These are phyloP conservation scores for Phytophthora boehmeriae DNA, from an alignment of 352 stramenopile species.

Conservation along the genomic window DNA sequence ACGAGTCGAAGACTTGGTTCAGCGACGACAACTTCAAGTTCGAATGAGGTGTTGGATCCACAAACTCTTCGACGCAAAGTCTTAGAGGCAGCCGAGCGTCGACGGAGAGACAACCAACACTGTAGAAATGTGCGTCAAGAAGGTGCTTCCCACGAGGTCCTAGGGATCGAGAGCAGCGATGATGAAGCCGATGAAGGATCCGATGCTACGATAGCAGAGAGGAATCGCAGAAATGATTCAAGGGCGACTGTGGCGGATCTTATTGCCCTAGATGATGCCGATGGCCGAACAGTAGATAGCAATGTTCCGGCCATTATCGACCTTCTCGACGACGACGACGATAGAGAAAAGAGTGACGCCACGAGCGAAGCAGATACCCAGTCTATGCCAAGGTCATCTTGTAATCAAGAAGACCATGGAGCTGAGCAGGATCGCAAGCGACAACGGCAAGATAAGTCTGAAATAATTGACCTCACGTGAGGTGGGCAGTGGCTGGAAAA, in stretches of 20 bases:
- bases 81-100: constrained; percentile 59
- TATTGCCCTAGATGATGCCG: constrained; percentile 21
- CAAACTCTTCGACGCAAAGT: constrained; percentile 43
- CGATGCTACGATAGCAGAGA: not conserved
- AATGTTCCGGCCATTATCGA: constrained; percentile 11
- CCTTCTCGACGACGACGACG: constrained; percentile 15
- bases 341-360: constrained; percentile 6
- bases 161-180: constrained; percentile 53
- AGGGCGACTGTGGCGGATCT: constrained; percentile 4
- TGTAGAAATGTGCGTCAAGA: constrained; percentile 34
- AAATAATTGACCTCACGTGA: constrained; percentile 42
- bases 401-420: not conserved
- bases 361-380: not conserved
- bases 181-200: constrained; percentile 30
- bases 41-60: constrained; percentile 18
- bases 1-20: constrained; percentile 43
- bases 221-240: not conserved
- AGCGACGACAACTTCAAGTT: not conserved
- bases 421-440: constrained; percentile 15
- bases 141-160: constrained; percentile 39
- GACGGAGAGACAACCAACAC: constrained; percentile 44
- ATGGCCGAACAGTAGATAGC: not conserved
- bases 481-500: too few species aligned
- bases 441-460: constrained; percentile 6
- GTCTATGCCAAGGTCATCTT: not conserved